These are phyloP conservation scores for Zymoseptoria pseudotritici DNA, from an alignment of 2,329 filamentous ascomycete species.

Conservation along the genomic window DNA sequence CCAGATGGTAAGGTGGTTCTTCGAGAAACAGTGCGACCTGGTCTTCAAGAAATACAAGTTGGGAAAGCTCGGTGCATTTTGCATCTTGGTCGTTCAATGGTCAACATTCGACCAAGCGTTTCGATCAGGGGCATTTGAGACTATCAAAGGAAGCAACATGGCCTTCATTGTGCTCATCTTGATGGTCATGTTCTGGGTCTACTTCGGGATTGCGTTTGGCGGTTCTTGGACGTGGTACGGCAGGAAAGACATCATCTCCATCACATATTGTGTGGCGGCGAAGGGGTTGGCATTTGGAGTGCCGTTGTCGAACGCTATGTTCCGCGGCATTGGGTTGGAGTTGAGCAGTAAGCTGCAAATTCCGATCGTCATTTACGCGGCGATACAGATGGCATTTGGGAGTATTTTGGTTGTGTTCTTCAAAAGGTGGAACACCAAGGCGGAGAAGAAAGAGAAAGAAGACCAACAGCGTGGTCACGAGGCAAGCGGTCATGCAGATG, in stretches of 20 bases:
- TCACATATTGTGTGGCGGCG: slow-evolving; percentile 66
- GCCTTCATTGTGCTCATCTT: slow-evolving; percentile 62
- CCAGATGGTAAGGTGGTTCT: slow-evolving; percentile 52
- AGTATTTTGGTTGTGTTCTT: slow-evolving; percentile 38
- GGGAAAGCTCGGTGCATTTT: slow-evolving; percentile 39
- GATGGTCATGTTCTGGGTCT: slow-evolving; percentile 55
- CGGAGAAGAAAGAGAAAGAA: slow-evolving; percentile 35
- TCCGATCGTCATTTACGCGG: slow-evolving; percentile 53
- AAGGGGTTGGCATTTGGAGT: slow-evolving; percentile 67
- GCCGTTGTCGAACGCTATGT: slow-evolving; percentile 62
- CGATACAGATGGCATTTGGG: slow-evolving; percentile 37
- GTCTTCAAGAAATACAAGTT: slow-evolving; percentile 44
- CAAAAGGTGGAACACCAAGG: slow-evolving; percentile 45
- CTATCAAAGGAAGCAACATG: slow-evolving; percentile 53
- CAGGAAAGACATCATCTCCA: slow-evolving; percentile 57
- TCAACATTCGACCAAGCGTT: slow-evolving; percentile 62
- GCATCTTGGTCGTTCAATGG: slow-evolving; percentile 50
- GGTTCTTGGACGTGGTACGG: slow-evolving; percentile 48
- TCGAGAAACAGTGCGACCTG: slow-evolving; percentile 46
- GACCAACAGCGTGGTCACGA: too few relatives aligned
- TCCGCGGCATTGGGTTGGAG: slow-evolving; percentile 47
- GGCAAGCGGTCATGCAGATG: too few relatives aligned
- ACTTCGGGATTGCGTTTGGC: slow-evolving; percentile 54
- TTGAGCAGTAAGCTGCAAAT: slow-evolving; percentile 55
- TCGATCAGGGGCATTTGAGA: slow-evolving; percentile 53